A percentile compares a stretch with the other conserved stretches of the same genome.
Conservation (phyloP, 202 grass and related monocot species). For the Setaria italica region DNA sequence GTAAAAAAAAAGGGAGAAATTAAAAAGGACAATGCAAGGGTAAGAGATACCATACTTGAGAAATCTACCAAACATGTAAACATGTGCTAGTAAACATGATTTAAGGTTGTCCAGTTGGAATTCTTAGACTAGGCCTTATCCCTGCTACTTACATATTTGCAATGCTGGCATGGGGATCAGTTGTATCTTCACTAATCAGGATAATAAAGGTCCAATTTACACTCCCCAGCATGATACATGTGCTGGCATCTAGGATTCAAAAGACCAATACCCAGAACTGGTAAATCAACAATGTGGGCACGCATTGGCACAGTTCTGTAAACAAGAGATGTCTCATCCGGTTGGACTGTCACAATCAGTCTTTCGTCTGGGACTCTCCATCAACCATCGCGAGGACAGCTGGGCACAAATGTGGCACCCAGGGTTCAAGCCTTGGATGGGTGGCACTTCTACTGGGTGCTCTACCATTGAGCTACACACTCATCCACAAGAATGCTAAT, state of each 20-base stretch:
- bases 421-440: neutral
- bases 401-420: neutral
- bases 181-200: neutral
- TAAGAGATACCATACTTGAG: constrained; percentile 9
- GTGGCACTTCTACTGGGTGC: neutral
- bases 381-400: neutral
- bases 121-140: neutral
- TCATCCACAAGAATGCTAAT: neutral
- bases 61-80: constrained; percentile 36
- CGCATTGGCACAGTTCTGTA: neutral
- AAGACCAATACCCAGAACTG: neutral
- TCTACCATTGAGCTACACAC: neutral
- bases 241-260: neutral
- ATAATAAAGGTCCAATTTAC: constrained; percentile 8
- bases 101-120: neutral
- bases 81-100: neutral
- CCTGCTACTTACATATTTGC: neutral
- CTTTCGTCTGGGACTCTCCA: neutral
- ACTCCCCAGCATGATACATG: neutral
- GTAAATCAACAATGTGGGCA: constrained; percentile 6
- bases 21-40: constrained; percentile 28
- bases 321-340: neutral
- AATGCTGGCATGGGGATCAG: no score
- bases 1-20: constrained; percentile 18
- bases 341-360: neutral